Conservation (phyloP, 257 asterid genomes). For the Solanum clarkiae region DNA sequence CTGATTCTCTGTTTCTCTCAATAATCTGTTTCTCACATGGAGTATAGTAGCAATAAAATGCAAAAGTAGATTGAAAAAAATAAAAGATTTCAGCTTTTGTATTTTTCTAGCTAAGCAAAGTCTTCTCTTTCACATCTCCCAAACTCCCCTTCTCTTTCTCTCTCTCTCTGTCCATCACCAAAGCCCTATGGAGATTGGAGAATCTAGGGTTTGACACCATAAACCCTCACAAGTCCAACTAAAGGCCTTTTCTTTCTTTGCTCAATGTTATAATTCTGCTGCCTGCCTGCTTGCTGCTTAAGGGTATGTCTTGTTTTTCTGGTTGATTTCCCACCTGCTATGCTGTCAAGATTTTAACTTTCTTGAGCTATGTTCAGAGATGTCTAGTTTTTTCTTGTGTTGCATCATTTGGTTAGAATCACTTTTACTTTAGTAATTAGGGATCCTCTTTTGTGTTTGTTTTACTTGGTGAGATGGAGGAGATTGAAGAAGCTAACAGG, state of each 20-base stretch:
- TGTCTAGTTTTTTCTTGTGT: not conserved
- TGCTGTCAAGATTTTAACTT: not conserved
- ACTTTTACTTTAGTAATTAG: conserved; percentile 25
- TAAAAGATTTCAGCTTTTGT: conserved; percentile 29
- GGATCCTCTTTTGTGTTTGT: not conserved
- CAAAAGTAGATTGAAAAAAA: not conserved
- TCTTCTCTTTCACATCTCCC: conserved; percentile 76
- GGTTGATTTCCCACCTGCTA: not conserved
- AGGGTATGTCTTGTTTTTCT: not conserved
- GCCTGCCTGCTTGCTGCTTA: not conserved
- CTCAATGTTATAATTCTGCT: not conserved
- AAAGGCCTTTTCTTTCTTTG: conserved; percentile 18
- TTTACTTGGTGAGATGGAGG: conserved; percentile 39
- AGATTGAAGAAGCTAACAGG: conserved; percentile 60
- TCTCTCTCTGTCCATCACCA: not conserved
- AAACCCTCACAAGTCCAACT: conserved; percentile 14
- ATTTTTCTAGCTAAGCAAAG: conserved; percentile 19
- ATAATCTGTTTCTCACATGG: not conserved
- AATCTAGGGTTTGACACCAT: conserved; percentile 43
- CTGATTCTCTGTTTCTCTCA: not conserved
- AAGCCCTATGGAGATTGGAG: conserved; percentile 16
- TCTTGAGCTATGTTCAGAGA: not conserved
- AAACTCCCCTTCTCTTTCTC: conserved; percentile 4
- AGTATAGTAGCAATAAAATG: not conserved
- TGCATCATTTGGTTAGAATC: not conserved